These are phyloP conservation scores for Scedosporium minutisporum DNA, from an alignment of 2,329 filamentous ascomycete species.

Conservation along the genomic window DNA sequence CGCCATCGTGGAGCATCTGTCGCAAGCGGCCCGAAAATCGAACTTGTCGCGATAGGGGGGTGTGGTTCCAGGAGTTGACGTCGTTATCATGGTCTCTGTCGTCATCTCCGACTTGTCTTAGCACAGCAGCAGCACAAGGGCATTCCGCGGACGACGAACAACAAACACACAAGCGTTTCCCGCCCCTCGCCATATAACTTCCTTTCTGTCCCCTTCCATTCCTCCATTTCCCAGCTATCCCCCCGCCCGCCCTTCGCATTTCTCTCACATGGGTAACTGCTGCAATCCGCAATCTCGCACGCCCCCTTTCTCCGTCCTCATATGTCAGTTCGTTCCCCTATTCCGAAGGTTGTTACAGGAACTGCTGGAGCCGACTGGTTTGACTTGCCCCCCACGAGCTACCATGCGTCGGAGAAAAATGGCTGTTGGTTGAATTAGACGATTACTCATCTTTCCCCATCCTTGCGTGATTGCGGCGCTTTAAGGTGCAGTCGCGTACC, in stretches of 20 bases:
- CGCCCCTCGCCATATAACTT: neutral
- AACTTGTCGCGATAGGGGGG: slow-evolving; percentile 1
- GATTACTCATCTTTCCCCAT: slow-evolving; percentile 4
- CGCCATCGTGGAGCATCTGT: neutral
- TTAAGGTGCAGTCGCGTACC: slow-evolving; percentile 6
- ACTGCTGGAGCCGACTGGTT: too few relatives aligned
- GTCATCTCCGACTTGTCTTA: neutral
- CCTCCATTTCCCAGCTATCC: neutral
- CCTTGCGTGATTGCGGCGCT: slow-evolving; percentile 5
- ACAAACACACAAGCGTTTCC: neutral
- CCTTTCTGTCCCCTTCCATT: neutral
- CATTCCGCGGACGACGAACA: neutral
- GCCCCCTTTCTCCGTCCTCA: neutral
- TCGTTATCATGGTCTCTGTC: slow-evolving; percentile 1
- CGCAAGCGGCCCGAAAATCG: neutral
- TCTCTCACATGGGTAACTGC: neutral
- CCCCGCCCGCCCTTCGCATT: too few relatives aligned
- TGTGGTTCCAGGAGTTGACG: slow-evolving; percentile 2
- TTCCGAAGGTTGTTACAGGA: neutral
- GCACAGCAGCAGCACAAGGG: neutral
- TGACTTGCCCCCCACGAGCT: neutral
- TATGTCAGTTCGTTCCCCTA: neutral
- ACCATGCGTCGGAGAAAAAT: neutral
- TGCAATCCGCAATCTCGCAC: neutral
- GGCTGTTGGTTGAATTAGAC: neutral